These are phyloP conservation scores for Aspergillus bridgeri DNA, from an alignment of 495 filamentous ascomycete genomes.

Conservation along the genomic window DNA sequence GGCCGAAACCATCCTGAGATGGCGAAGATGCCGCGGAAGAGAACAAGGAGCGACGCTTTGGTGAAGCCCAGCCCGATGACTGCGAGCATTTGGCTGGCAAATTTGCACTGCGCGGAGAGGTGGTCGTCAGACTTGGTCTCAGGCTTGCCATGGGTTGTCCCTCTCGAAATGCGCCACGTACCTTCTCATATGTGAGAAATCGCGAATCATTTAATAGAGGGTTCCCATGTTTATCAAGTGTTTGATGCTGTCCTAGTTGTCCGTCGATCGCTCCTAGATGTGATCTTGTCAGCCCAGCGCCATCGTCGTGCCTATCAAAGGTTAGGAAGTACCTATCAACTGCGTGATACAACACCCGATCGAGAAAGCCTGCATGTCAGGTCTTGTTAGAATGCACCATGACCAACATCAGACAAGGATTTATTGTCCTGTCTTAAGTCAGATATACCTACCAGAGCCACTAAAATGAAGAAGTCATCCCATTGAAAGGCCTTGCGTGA, in stretches of 20 bases:
- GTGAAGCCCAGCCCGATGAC: background rate
- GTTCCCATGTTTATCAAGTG: background rate
- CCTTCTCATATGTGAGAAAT: background rate
- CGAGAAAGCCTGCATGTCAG: background rate
- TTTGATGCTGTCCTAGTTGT: background rate
- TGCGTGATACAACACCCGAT: background rate
- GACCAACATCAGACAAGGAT: background rate
- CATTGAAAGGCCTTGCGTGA: background rate
- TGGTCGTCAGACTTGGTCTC: no score
- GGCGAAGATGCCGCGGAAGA: background rate
- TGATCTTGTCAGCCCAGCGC: background rate
- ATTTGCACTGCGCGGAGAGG: background rate
- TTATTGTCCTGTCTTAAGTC: no score
- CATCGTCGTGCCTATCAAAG: background rate
- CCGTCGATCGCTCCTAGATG: background rate
- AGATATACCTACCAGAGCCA: slow-evolving; percentile 26
- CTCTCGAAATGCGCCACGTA: no score
- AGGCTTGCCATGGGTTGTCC: no score
- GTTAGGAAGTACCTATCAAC: background rate
- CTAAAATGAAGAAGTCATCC: slow-evolving; percentile 34
- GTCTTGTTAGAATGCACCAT: background rate
- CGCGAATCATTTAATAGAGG: background rate
- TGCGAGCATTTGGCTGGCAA: background rate
- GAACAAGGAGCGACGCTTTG: background rate
- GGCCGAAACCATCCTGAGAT: background rate